Conservation (phyloP, 345 rosid species). For the Salix viminalis region DNA sequence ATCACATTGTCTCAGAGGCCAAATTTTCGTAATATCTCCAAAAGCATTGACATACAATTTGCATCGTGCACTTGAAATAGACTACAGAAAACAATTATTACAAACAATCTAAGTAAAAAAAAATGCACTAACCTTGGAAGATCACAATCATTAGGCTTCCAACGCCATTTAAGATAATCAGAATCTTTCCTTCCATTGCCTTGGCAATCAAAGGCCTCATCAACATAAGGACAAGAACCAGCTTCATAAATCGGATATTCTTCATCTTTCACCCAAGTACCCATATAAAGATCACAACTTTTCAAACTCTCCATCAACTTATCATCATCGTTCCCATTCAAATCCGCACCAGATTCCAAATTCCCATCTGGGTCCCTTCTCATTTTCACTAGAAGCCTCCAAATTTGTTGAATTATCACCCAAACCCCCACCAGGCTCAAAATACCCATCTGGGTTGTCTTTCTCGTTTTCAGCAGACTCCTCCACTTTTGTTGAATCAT, state of each 20-base stretch:
- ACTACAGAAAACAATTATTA: neutral
- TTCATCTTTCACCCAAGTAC: slow-evolving; percentile 73
- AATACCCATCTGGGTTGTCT: neutral
- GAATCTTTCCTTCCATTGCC: slow-evolving; percentile 71
- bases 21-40: neutral
- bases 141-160: slow-evolving; percentile 91
- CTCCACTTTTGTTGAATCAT: neutral
- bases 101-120: neutral
- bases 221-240: slow-evolving; percentile 85
- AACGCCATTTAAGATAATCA: slow-evolving; percentile 67
- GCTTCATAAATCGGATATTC: slow-evolving; percentile 65
- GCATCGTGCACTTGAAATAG: neutral
- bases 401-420: neutral
- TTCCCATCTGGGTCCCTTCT: neutral
- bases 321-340: neutral
- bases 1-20: neutral
- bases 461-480: neutral
- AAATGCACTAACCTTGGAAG: slow-evolving; percentile 66
- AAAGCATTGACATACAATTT: neutral
- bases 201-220: slow-evolving; percentile 86
- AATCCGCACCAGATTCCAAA: slow-evolving; percentile 1
- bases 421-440: neutral
- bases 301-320: slow-evolving; percentile 24
- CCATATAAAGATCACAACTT: slow-evolving; percentile 66
- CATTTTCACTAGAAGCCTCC: neutral